Conservation (phyloP, 108 stramenopile species). For the Aurantiochytrium sp. region DNA sequence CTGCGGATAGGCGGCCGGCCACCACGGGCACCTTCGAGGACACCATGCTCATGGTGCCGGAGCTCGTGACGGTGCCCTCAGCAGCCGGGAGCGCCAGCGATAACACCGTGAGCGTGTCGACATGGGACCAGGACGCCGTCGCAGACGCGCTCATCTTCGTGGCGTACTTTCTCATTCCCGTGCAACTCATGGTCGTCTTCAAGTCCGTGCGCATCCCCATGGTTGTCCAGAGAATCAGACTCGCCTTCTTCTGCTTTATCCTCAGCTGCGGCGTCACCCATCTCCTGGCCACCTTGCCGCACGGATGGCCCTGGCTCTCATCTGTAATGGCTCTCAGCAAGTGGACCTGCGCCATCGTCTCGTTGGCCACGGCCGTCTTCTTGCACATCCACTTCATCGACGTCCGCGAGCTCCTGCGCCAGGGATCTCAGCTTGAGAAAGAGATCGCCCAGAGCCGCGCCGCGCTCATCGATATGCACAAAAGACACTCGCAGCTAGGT, state of each 20-base stretch:
- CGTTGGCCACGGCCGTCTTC: neutral
- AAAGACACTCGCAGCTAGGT: neutral
- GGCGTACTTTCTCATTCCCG: slow-evolving; percentile 10
- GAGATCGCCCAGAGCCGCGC: neutral
- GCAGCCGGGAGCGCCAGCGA: neutral
- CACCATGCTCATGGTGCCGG: neutral
- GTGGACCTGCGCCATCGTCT: neutral
- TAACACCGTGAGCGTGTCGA: neutral
- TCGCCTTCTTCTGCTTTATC: neutral
- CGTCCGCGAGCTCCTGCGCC: neutral
- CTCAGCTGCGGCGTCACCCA: slow-evolving; percentile 1
- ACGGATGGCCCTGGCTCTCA: neutral
- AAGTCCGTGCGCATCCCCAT: neutral
- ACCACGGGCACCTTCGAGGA: too few relatives aligned
- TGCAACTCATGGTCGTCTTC: neutral
- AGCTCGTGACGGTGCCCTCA: neutral
- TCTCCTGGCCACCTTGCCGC: neutral
- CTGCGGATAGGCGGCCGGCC: too few relatives aligned
- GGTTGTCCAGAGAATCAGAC: neutral
- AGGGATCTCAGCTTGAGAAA: neutral
- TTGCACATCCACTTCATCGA: neutral
- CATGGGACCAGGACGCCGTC: neutral
- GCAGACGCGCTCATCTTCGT: neutral
- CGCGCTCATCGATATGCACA: neutral
- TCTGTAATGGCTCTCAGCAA: neutral